These are phyloP conservation scores for Neurospora sp. DNA, from an alignment of 2,329 filamentous ascomycete genomes.

Conservation along the genomic window DNA sequence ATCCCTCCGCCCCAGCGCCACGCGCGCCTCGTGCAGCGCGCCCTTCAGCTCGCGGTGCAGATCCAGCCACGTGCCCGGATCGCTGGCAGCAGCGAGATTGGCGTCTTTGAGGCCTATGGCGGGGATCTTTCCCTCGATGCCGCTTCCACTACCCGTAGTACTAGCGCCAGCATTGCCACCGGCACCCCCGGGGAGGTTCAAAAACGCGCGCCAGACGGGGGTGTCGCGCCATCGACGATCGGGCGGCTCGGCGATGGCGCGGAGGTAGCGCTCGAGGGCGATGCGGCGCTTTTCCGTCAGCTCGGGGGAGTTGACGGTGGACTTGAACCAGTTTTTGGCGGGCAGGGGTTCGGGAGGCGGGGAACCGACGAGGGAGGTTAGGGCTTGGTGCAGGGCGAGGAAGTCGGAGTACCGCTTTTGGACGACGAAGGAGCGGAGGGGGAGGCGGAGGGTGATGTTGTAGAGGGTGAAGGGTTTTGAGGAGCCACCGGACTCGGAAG, in stretches of 20 bases:
- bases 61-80: constrained; percentile 67
- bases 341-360: constrained; percentile 61
- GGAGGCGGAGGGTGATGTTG: constrained; percentile 68
- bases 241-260: constrained; percentile 60
- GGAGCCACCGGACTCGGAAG: not conserved
- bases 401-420: constrained; percentile 83
- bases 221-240: constrained; percentile 70
- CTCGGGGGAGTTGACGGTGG: constrained; percentile 58
- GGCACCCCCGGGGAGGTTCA: constrained; percentile 52
- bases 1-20: constrained; percentile 59
- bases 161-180: constrained; percentile 4
- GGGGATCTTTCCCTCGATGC: constrained; percentile 21
- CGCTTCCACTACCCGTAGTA: constrained; percentile 1
- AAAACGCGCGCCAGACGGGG: constrained; percentile 61
- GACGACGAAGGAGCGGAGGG: constrained; percentile 64
- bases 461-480: constrained; percentile 65
- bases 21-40: constrained; percentile 56
- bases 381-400: constrained; percentile 50
- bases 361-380: constrained; percentile 49
- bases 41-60: constrained; percentile 65
- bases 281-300: constrained; percentile 61
- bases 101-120: constrained; percentile 28
- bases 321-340: constrained; percentile 67
- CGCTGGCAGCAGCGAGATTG: constrained; percentile 36
- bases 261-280: constrained; percentile 62